Conservation (phyloP, 495 filamentous ascomycete genomes). For the Lophiotrema nucula region DNA sequence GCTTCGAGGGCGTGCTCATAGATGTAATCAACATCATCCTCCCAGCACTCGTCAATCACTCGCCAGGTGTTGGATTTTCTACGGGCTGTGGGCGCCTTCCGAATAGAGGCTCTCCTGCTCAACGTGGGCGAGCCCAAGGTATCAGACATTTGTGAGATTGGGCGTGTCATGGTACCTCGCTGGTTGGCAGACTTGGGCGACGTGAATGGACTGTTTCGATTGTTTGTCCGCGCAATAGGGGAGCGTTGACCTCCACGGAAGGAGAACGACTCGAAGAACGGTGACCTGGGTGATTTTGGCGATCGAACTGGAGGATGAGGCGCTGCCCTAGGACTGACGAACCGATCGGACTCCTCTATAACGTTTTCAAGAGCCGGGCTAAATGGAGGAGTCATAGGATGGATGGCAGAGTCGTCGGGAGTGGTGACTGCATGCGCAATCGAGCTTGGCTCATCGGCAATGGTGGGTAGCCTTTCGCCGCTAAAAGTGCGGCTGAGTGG, state of each 20-base stretch:
- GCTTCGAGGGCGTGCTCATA: slow-evolving; percentile 91
- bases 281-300: slow-evolving; percentile 16
- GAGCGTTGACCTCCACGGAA: slow-evolving; percentile 20
- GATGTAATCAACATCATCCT: slow-evolving; percentile 91
- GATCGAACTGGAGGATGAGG: slow-evolving; percentile 20
- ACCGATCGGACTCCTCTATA: slow-evolving; percentile 68
- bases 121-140: slow-evolving; percentile 27
- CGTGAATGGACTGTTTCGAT: slow-evolving; percentile 12
- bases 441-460: slow-evolving; percentile 20
- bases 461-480: slow-evolving; percentile 17
- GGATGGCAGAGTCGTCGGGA: slow-evolving; percentile 52
- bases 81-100: slow-evolving; percentile 5
- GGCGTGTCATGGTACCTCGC: slow-evolving; percentile 23
- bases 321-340: slow-evolving; percentile 27
- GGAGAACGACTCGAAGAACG: slow-evolving; percentile 23
- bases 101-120: slow-evolving; percentile 14
- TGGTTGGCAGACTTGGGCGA: slow-evolving; percentile 20
- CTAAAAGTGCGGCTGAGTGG: slow-evolving; percentile 12
- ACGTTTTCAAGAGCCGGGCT: slow-evolving; percentile 62
- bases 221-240: slow-evolving; percentile 21
- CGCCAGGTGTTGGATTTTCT: slow-evolving; percentile 34
- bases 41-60: slow-evolving; percentile 68
- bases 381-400: slow-evolving; percentile 44
- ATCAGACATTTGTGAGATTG: slow-evolving; percentile 37
- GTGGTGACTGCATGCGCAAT: slow-evolving; percentile 48